phyloP scores from a whole-genome alignment of 2,329 filamentous ascomycete species.

The Talaromyces sp. region DNA sequence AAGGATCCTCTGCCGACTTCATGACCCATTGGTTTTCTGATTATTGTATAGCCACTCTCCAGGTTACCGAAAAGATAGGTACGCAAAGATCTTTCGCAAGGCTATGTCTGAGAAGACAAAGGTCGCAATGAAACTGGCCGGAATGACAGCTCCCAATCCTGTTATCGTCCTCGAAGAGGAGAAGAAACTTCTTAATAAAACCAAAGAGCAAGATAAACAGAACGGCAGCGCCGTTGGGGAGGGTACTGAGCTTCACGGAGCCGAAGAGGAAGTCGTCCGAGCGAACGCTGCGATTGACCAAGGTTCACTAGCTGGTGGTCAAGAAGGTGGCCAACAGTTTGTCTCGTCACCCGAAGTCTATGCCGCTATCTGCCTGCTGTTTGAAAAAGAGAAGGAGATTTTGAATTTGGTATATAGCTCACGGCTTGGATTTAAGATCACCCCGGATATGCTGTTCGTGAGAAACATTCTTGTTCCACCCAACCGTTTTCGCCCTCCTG shows the following conservation, averaged over 20 bases:
- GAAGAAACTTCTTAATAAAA: constrained; percentile 19
- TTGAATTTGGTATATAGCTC: constrained; percentile 80
- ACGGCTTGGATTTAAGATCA: constrained; percentile 61
- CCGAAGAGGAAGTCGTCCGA: constrained; percentile 55
- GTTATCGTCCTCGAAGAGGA: constrained; percentile 55
- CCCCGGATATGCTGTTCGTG: constrained; percentile 90
- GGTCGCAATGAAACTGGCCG: constrained; percentile 66
- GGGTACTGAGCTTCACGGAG: constrained; percentile 51
- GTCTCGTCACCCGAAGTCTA: constrained; percentile 79
- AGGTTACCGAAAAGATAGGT: constrained; percentile 80
- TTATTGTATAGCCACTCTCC: constrained; percentile 62
- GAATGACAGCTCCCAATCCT: constrained; percentile 65
- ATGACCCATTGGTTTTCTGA: constrained; percentile 18
- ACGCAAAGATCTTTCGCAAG: constrained; percentile 90
- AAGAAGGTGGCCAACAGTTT: constrained; percentile 59
- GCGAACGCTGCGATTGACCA: constrained; percentile 37
- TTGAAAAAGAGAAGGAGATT: constrained; percentile 81
- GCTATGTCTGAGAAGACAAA: constrained; percentile 68
- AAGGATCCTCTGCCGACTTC: constrained; percentile 21
- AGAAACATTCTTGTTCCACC: constrained; percentile 81
- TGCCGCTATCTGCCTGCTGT: constrained; percentile 70
- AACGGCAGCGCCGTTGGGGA: constrained; percentile 34
- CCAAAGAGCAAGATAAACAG: constrained; percentile 21
- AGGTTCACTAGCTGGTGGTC: constrained; percentile 26
- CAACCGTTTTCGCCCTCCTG: constrained; percentile 85